Base-by-base conservation (phyloP, 768 basidiomycete species). In the Crassisporium funariophilum region DNA sequence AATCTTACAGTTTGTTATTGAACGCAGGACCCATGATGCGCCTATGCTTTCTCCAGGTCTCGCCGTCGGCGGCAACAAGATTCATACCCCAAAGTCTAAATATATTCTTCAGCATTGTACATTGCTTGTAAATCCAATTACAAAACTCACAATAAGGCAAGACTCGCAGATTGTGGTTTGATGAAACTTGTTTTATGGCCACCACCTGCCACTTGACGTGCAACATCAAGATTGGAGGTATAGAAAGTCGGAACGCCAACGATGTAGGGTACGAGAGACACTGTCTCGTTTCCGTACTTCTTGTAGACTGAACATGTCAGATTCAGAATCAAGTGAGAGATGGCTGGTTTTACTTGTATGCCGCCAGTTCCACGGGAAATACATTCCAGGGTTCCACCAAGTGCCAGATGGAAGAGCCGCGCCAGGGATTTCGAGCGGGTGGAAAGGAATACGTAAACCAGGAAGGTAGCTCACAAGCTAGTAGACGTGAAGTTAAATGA, bases 161-260 rank as follows among this genome's bases (percentile, higher is more conserved):
- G 46, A 48, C 64, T 71, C 11, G 63, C 62, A 16, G 39, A 34
- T 39, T 60, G 53, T 2, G 76, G 71, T 50, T 79, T 79, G 34
- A 68, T 43, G 37, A 73, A 77, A 38, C 55, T 66, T 1, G 64
- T 63, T 39, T 69, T 73, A 24, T 69, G 66, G 1, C 69, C 69
- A 4, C 74, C 75, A 1, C 54, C 59, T 5, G 63, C 57, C 13
- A 77, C 66, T 57, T 78, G 78, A 5, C 75, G 67, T 9, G 66
- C 71, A 4, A 78, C 69, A 33, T 78, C 74, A 16, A 79, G 47
- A 46, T 76, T 78, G 12, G 71, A 65, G 2, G 74, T 75, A 51
- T 70, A 75, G 17, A 78, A 57, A 0, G 56, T 56, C 1, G 74
- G 62, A 4, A 48, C 44, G 0, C 77, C 76, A 0, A 54, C 47